Conservation (phyloP, 78 protist species). For the Tieghemostelium lacteum region DNA sequence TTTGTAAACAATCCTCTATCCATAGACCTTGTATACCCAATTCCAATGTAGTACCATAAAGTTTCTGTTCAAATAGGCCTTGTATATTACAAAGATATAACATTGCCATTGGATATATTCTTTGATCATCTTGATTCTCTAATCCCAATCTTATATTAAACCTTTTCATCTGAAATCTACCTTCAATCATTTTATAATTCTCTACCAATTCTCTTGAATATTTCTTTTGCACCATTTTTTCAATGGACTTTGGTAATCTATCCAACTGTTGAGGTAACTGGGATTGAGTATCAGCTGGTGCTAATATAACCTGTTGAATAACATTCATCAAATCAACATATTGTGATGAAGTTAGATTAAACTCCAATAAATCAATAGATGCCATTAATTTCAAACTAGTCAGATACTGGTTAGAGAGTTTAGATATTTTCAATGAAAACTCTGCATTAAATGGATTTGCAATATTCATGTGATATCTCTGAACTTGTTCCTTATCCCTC, state of each 20-base stretch:
- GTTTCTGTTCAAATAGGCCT: constrained; percentile 33
- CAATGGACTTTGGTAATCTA: not conserved
- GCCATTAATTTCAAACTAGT: constrained; percentile 36
- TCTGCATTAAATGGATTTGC: constrained; percentile 68
- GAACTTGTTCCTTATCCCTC: constrained; percentile 26
- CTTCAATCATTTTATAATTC: constrained; percentile 15
- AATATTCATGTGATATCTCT: constrained; percentile 46
- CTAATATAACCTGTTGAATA: constrained; percentile 16
- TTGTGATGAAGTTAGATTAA: constrained; percentile 50
- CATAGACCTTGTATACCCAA: constrained; percentile 43
- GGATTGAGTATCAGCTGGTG: not conserved
- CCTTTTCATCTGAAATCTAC: constrained; percentile 5
- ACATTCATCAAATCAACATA: constrained; percentile 44
- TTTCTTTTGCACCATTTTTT: not conserved
- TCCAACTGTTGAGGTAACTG: not conserved
- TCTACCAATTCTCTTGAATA: constrained; percentile 18
- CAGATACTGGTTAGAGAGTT: constrained; percentile 23
- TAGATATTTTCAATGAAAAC: constrained; percentile 26
- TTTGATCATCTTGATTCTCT: constrained; percentile 1
- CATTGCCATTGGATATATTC: constrained; percentile 3
- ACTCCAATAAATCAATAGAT: constrained; percentile 26
- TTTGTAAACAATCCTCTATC: constrained; percentile 69
- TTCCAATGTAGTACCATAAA: constrained; percentile 2
- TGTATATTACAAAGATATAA: constrained; percentile 19
- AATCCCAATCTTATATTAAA: constrained; percentile 46